A percentile compares a stretch with the other conserved stretches of the same genome.
Conservation (phyloP, 2,329 filamentous ascomycete genomes). For the Mollisiaceae sp. region DNA sequence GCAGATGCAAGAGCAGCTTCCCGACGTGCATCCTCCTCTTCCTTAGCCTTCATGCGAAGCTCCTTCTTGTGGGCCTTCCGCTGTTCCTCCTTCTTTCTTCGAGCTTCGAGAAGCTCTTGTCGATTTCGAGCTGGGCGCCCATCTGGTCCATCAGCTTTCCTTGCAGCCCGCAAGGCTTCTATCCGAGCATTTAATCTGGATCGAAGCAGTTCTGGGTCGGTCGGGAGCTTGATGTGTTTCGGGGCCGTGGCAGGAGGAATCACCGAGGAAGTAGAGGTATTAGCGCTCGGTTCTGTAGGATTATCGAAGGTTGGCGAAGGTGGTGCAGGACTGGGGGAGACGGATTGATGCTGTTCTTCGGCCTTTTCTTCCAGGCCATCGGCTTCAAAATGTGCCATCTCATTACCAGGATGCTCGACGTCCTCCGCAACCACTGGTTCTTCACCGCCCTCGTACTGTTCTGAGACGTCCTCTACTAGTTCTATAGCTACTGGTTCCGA, state of each 20-base stretch:
- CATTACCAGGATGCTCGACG: conserved; percentile 37
- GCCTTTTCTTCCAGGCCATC: conserved; percentile 52
- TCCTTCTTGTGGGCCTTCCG: conserved; percentile 90
- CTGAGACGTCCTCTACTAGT: conserved; percentile 14
- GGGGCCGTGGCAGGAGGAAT: conserved; percentile 64
- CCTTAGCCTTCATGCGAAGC: conserved; percentile 74
- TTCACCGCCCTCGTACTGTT: conserved; percentile 26
- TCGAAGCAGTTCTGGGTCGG: conserved; percentile 76
- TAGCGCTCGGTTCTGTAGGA: conserved; percentile 56
- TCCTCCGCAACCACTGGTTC: conserved; percentile 34
- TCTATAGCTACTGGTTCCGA: conserved; percentile 20
- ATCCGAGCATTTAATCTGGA: conserved; percentile 82
- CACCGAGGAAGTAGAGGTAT: conserved; percentile 74
- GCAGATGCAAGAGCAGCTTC: conserved; percentile 65
- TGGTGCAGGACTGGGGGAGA: conserved; percentile 55
- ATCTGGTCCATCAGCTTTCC: conserved; percentile 85
- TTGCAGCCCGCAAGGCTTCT: conserved; percentile 79
- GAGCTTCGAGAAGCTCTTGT: conserved; percentile 88
- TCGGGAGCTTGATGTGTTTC: conserved; percentile 69
- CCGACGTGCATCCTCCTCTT: conserved; percentile 74
- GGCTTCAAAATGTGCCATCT: conserved; percentile 53
- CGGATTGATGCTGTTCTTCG: conserved; percentile 46
- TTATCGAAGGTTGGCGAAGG: conserved; percentile 67
- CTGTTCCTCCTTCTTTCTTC: conserved; percentile 85
- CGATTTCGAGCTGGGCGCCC: conserved; percentile 83